Base-by-base conservation (phyloP, 2,329 filamentous ascomycete genomes). In the Aplosporella prunicola region DNA sequence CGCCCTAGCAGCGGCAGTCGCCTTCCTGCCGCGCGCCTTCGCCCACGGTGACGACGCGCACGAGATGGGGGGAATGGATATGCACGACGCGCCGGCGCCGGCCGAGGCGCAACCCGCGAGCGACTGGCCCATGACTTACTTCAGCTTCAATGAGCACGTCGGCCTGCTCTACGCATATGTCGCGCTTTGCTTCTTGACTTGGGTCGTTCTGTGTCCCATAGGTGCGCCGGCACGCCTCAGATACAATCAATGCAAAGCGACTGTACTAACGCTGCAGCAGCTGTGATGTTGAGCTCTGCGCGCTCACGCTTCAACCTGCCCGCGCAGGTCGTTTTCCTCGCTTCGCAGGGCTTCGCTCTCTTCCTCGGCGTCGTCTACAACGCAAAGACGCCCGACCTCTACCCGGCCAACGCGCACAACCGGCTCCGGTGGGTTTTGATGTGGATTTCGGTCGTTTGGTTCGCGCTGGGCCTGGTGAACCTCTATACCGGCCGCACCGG, bases 371-470 rank as follows among this genome's bases (percentile, higher is more conserved):
- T 62, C 40, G 44, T 63, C 40, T 94, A 94, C 66, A 86, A 91
- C 56, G 69, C 73, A 41, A 77, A 74, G 45, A 93, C 86, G 0
- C 86, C 87, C 1, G 84, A 94, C 53, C 65, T 95, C 15, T 95
- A 94, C 56, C 78, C 78, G 20, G 80, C 82, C 54, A 93, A 93
- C 54, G 75, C 81, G n/a, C 88, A 95, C 58, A 79, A 87, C 64
- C 87, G 83, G 57, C 71, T 89, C 28, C 87, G 87, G 38, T 96
- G 89, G 89, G 68, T 84, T 27, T 71, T 81, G 20, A 89, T 82
- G 3, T 82, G 76, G 68, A 67, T 88, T 4, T 69, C 82, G 9
- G 69, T 69, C 35, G 76, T 72, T 0, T 89, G 94, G 63, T 70
- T 81, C 11, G 50, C 81, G 25, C 65, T 93, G 54, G 74, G 76